These are phyloP conservation scores for Mortierella sp. DNA, from an alignment of 371 early-diverging fungal genomes.

Conservation along the genomic window DNA sequence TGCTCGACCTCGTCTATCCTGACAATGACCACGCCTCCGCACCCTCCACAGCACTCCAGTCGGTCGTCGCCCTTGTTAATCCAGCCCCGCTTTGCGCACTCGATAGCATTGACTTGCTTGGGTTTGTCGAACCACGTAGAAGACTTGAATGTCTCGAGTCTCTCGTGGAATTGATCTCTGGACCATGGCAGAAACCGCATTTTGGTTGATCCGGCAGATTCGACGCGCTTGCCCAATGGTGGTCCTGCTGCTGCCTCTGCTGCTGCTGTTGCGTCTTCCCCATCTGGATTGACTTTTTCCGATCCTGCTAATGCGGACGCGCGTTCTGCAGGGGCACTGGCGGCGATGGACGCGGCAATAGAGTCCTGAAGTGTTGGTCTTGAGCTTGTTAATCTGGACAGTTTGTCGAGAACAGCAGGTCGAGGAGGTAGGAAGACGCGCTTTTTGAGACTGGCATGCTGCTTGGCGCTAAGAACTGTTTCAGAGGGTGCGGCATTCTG, in stretches of 20 bases:
- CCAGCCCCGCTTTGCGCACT: constrained; percentile 62
- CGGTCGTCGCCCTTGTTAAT: constrained; percentile 54
- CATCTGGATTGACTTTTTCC: not conserved
- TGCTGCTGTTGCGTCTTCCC: not conserved
- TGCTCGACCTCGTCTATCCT: constrained; percentile 18
- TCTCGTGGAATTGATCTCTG: constrained; percentile 52
- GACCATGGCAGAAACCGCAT: constrained; percentile 54
- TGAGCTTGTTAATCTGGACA: constrained; percentile 27
- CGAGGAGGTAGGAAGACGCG: constrained; percentile 41
- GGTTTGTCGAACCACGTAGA: constrained; percentile 63
- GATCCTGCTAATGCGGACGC: not conserved
- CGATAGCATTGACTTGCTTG: constrained; percentile 56
- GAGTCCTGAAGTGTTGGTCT: constrained; percentile 50
- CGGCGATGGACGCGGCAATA: constrained; percentile 55
- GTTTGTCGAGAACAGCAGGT: constrained; percentile 49
- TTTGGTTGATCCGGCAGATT: not conserved
- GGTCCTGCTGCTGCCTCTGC: not conserved
- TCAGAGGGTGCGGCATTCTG: not conserved
- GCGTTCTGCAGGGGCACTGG: constrained; percentile 28
- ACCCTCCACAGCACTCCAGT: constrained; percentile 58
- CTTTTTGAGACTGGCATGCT: constrained; percentile 8
- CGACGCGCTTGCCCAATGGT: not conserved
- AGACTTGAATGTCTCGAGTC: constrained; percentile 59
- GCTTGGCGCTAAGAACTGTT: not conserved
- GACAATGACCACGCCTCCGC: constrained; percentile 51